Evolutionary conservation across 768 basidiomycete species (phyloP), one percentile per base, ranked within the genome.

Genomic region (Coprinopsis sp.): DNA sequence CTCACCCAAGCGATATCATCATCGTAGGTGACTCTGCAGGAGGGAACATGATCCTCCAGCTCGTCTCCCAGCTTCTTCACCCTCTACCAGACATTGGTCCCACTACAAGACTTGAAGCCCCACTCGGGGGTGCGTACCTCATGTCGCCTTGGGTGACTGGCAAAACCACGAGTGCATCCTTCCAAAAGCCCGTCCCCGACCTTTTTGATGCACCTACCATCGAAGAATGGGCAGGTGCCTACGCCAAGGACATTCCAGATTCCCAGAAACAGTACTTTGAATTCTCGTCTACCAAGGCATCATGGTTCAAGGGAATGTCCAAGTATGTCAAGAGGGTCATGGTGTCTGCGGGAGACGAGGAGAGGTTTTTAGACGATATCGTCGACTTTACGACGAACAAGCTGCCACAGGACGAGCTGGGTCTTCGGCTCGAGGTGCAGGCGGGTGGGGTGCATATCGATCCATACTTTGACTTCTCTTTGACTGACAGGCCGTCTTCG

Each of bases 11-110:
- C 33, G 58, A 69, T 51, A 54, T 71, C n/a, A 58, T 65, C 31
- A 44, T 71, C 12, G 62, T 60, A 4, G 67, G 67, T n/a, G 70
- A 71, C 51, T 72, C 70, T 8, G 71, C 71, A 6, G 71, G 71
- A 8, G 69, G 53, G 0, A 64, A 65, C 36, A 59, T 72, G 25
- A 52, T 64, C 23, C 54, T 68, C 23, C 64, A 67, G 46, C 47
- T 69, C 29, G 29, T 72, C 21, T 65, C 65, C 2, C 64, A 70
- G 44, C 51, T 67, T 23, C 56, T 71, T 3, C 70, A 69, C 37
- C 70, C 72, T 2, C 46, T 66, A 7, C 43, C 55, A 4, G 54
- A 44, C 25, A 45, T 69, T 10, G 60, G 62, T 2, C 52, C 49
- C 19, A 23, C 69, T 13, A 38, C 48, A 2, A n/a, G 11, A 2